phyloP scores from a whole-genome alignment of 257 asterid species.

The Ocimum tenuiflorum region DNA sequence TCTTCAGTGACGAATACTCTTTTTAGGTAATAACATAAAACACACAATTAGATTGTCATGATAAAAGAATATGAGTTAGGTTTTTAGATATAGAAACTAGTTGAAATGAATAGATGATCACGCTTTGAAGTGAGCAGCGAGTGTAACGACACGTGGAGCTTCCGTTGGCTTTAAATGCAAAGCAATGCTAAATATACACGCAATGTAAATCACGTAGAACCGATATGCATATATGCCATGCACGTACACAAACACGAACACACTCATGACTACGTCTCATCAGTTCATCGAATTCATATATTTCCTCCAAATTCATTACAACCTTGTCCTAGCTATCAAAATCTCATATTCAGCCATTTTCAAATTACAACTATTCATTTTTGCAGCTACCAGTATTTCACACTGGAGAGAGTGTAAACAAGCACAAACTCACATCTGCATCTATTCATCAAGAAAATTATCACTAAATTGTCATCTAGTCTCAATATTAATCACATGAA shows the following conservation, averaged over 20 bases:
- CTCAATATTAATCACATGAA: neutral
- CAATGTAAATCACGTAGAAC: neutral
- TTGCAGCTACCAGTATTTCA: neutral
- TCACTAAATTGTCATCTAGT: conserved; percentile 3
- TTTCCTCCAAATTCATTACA: neutral
- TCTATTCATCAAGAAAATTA: neutral
- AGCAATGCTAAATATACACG: neutral
- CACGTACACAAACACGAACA: neutral
- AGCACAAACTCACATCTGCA: neutral
- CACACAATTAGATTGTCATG: conserved; percentile 4
- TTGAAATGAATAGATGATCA: neutral
- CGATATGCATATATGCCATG: neutral
- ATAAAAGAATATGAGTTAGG: neutral
- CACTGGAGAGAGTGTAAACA: neutral
- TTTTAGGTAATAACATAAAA: conserved; percentile 3
- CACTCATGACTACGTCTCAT: neutral
- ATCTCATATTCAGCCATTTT: conserved; percentile 11
- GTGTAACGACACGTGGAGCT: neutral
- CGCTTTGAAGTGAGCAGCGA: neutral
- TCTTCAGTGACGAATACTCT: conserved; percentile 64
- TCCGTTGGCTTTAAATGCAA: conserved; percentile 1
- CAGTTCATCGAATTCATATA: neutral
- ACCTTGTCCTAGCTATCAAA: neutral
- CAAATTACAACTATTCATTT: neutral
- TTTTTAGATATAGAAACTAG: neutral